Percentiles rank a stretch among this genome's conserved stretches.
These are phyloP conservation scores for Venturiaceae sp. DNA, from an alignment of 2,329 filamentous ascomycete genomes.

Conservation along the genomic window DNA sequence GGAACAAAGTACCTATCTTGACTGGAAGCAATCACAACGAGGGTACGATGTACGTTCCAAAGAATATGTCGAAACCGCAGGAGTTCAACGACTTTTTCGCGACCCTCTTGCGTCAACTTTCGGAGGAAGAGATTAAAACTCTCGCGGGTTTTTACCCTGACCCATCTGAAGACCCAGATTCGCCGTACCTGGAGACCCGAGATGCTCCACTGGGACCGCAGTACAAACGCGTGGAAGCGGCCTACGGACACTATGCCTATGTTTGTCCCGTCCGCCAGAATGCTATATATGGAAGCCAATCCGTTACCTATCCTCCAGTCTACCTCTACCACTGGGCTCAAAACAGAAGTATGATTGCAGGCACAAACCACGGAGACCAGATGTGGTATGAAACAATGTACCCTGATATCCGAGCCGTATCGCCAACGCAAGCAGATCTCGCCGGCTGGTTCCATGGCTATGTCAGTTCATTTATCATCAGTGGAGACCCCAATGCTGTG, in stretches of 20 bases:
- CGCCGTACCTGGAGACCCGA: conserved; percentile 30
- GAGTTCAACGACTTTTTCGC: conserved; percentile 43
- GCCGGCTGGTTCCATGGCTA: conserved; percentile 21
- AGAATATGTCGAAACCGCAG: neutral
- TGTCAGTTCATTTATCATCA: conserved; percentile 21
- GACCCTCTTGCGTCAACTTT: conserved; percentile 49
- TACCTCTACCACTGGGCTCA: conserved; percentile 54
- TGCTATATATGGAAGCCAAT: conserved; percentile 30
- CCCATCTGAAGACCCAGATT: conserved; percentile 31
- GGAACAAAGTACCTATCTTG: conserved; percentile 34
- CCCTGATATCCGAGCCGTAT: conserved; percentile 13
- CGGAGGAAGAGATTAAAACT: conserved; percentile 38
- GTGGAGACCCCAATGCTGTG: conserved; percentile 20
- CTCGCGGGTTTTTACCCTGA: conserved; percentile 56
- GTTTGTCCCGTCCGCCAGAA: conserved; percentile 54
- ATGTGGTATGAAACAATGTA: conserved; percentile 24
- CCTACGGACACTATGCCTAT: conserved; percentile 56
- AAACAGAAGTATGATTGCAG: conserved; percentile 25
- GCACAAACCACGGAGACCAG: conserved; percentile 25
- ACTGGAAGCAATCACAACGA: conserved; percentile 45
- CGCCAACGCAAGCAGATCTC: conserved; percentile 19
- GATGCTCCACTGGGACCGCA: conserved; percentile 38
- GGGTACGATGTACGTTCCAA: conserved; percentile 16
- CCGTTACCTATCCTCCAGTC: conserved; percentile 25
- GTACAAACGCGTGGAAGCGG: conserved; percentile 48